Evolutionary conservation across 2,329 filamentous ascomycete genomes (phyloP).

Genomic region (Hyphodiscus sp.): DNA sequence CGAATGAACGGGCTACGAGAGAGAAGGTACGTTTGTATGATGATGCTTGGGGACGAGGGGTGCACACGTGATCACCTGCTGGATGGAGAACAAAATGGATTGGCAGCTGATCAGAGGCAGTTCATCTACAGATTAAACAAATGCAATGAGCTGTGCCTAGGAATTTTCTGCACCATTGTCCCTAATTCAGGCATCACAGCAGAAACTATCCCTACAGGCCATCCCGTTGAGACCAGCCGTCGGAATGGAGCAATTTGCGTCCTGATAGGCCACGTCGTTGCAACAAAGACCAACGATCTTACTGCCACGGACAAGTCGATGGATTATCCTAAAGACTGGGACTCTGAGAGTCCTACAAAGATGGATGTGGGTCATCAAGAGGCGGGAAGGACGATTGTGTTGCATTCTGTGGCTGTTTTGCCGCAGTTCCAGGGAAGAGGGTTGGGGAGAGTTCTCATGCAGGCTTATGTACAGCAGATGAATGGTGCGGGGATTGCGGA

Average conservation of each 20-base stretch:
- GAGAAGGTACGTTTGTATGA: conserved; percentile 43
- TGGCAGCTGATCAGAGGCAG: conserved; percentile 27
- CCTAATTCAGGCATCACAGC: conserved; percentile 42
- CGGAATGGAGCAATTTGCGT: conserved; percentile 49
- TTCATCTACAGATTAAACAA: conserved; percentile 68
- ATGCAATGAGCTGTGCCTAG: conserved; percentile 72
- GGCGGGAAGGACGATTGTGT: conserved; percentile 64
- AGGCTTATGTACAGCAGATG: conserved; percentile 71
- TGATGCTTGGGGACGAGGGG: no score
- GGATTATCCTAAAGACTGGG: conserved; percentile 65
- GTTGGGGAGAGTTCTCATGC: conserved; percentile 67
- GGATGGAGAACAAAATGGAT: neutral
- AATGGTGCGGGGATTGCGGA: conserved; percentile 63
- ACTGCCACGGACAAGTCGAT: conserved; percentile 71
- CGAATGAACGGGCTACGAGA: conserved; percentile 41
- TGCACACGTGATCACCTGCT: conserved; percentile 12
- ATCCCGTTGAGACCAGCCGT: conserved; percentile 54
- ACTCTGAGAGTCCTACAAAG: conserved; percentile 37
- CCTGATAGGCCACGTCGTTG: conserved; percentile 71
- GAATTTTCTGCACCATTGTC: conserved; percentile 66
- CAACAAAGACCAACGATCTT: conserved; percentile 59
- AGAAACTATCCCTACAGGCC: conserved; percentile 47
- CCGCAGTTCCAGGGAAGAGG: conserved; percentile 69
- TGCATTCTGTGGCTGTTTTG: conserved; percentile 77
- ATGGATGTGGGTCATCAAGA: conserved; percentile 63